Conservation (phyloP, 306 rosid species). For the Fagus sylvatica region DNA sequence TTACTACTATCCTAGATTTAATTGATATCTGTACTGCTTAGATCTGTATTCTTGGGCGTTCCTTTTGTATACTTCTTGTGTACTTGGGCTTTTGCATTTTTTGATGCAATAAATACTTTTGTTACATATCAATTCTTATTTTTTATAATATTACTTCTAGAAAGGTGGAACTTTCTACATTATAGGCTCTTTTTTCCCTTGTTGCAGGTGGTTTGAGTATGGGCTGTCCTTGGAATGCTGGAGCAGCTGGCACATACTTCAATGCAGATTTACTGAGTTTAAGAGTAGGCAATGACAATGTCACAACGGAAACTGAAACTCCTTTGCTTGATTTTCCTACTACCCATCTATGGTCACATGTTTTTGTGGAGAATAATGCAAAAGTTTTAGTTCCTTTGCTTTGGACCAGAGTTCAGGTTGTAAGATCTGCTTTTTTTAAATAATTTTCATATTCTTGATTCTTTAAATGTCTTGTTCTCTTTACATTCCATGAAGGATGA, state of each 20-base stretch:
- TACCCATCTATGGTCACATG: conserved; percentile 89
- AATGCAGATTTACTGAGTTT: conserved; percentile 87
- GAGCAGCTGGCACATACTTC: conserved; percentile 98
- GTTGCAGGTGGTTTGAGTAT: conserved; percentile 85
- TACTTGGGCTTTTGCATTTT: no score
- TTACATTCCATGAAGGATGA: background rate
- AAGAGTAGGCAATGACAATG: conserved; percentile 88
- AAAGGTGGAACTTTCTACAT: conserved; percentile 18
- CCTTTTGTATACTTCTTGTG: no score
- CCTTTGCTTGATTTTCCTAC: conserved; percentile 97
- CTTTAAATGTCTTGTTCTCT: background rate
- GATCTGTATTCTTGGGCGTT: no score
- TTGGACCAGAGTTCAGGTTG: conserved; percentile 98
- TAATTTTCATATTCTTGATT: background rate
- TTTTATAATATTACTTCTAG: conserved; percentile 5
- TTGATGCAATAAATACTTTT: no score
- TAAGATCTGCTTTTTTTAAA: conserved; percentile 3
- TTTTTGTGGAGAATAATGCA: conserved; percentile 93
- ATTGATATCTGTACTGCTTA: no score
- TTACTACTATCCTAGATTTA: no score
- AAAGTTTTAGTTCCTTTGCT: conserved; percentile 97
- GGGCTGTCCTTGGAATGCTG: conserved; percentile 91
- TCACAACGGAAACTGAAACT: conserved; percentile 95
- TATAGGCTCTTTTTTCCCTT: conserved; percentile 28
- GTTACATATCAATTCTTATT: no score